phyloP scores from a whole-genome alignment of 495 filamentous ascomycete genomes.

The Xylaria longipes region DNA sequence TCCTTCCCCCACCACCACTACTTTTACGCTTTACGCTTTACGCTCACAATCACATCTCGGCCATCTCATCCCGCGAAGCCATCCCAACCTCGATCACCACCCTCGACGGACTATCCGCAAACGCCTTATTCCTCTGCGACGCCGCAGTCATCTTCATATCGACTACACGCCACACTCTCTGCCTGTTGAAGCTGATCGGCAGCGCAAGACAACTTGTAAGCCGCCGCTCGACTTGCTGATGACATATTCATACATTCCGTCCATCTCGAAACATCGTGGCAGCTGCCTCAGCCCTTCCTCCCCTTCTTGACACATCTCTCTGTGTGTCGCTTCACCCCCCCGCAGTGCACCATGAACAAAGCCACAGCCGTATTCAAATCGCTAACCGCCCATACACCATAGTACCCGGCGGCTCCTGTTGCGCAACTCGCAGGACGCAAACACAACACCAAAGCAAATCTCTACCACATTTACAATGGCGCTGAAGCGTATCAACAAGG shows the following conservation, averaged over 20 bases:
- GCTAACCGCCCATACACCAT: conserved; percentile 39
- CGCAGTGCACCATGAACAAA: conserved; percentile 27
- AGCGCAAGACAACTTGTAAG: conserved; percentile 9
- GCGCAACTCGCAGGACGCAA: conserved; percentile 13
- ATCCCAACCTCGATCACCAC: conserved; percentile 23
- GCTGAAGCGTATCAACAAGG: conserved; percentile 99
- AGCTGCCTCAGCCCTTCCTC: background rate
- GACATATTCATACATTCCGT: background rate
- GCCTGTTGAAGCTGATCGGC: conserved; percentile 6
- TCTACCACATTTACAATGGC: conserved; percentile 70
- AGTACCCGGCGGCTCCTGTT: conserved; percentile 31
- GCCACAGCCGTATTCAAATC: conserved; percentile 35
- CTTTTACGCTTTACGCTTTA: conserved; percentile 22
- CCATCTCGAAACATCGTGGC: background rate
- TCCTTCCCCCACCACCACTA: conserved; percentile 24
- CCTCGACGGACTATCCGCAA: conserved; percentile 4
- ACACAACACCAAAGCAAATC: conserved; percentile 21
- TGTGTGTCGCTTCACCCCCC: background rate
- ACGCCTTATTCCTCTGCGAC: background rate
- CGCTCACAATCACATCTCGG: conserved; percentile 4
- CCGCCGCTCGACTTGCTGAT: background rate
- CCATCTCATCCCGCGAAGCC: conserved; percentile 5
- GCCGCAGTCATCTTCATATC: background rate
- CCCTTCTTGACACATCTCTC: background rate
- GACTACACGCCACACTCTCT: background rate